Conservation (phyloP, 129 eudicot genomes). For the Artemisia argyi region DNA sequence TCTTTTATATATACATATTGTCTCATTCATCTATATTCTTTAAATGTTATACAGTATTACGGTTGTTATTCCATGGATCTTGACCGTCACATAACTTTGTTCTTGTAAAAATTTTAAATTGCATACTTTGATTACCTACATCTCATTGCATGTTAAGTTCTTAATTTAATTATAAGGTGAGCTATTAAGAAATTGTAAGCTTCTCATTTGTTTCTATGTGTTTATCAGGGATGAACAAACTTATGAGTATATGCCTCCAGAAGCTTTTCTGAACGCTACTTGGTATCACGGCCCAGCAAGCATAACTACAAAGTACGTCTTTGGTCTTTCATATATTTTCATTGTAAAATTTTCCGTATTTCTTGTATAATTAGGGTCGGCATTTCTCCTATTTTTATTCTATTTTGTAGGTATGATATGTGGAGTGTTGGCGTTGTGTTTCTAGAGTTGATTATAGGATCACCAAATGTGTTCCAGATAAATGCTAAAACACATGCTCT, state of each 20-base stretch:
- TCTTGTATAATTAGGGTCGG: too few relatives aligned
- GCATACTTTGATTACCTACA: neutral
- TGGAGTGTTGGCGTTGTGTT: conserved; percentile 98
- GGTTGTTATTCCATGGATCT: neutral
- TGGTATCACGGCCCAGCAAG: conserved; percentile 75
- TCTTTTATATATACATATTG: too few relatives aligned
- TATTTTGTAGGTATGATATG: conserved; percentile 79
- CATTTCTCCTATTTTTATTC: neutral
- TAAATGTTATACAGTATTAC: too few relatives aligned
- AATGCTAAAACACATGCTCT: conserved; percentile 70
- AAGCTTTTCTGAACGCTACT: conserved; percentile 82
- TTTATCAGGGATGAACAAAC: conserved; percentile 87
- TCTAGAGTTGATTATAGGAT: conserved; percentile 85
- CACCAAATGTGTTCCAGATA: conserved; percentile 94
- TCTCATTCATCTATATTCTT: too few relatives aligned
- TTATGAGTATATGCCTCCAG: conserved; percentile 96
- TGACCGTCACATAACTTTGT: neutral
- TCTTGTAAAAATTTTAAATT: neutral
- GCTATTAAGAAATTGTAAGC: conserved; percentile 17
- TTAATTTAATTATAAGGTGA: neutral
- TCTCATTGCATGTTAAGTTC: neutral
- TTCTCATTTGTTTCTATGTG: conserved; percentile 9
- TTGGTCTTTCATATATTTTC: conserved; percentile 28
- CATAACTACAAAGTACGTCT: conserved; percentile 61
- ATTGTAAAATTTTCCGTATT: neutral